Evolutionary conservation across 2,329 filamentous ascomycete species (phyloP).

Genomic region (Emergomyces orientalis): DNA sequence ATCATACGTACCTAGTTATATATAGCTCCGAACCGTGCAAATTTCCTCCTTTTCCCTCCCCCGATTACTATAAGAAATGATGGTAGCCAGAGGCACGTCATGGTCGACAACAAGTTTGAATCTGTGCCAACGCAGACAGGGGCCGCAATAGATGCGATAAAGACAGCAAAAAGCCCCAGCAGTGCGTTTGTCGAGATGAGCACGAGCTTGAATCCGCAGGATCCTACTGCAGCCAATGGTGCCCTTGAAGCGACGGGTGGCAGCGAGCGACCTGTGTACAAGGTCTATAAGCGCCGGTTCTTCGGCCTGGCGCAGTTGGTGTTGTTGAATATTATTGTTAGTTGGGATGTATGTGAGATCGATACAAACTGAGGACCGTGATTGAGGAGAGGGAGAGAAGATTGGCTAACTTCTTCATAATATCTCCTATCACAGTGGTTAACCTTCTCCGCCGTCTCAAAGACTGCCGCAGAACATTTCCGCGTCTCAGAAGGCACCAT

Average conservation of each 20-base stretch:
- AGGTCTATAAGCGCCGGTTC: slow-evolving; percentile 76
- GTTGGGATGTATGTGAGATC: slow-evolving; percentile 72
- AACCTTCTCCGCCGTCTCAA: slow-evolving; percentile 76
- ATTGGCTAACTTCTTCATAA: not conserved
- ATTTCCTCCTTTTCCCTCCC: not conserved
- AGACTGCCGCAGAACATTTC: slow-evolving; percentile 66
- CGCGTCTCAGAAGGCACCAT: slow-evolving; percentile 62
- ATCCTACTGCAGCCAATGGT: not conserved
- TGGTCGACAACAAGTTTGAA: slow-evolving; percentile 1
- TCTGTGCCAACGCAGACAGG: not conserved
- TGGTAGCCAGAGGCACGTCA: not conserved
- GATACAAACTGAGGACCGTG: not conserved
- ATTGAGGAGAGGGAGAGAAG: not conserved
- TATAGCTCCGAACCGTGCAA: not conserved
- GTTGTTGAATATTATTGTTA: slow-evolving; percentile 82
- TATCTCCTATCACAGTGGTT: slow-evolving; percentile 57
- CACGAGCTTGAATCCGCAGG: not conserved
- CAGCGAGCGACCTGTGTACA: slow-evolving; percentile 28
- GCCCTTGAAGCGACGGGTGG: not conserved
- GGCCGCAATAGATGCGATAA: not conserved
- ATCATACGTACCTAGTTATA: too few relatives aligned
- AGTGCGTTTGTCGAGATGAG: not conserved
- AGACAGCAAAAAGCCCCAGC: not conserved
- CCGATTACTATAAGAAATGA: too few relatives aligned
- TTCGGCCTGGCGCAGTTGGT: slow-evolving; percentile 77